A percentile compares a stretch with the other conserved stretches of the same genome.
phyloP scores from a whole-genome alignment of 441 rosid genomes.

The Dalechampia spathulata region DNA sequence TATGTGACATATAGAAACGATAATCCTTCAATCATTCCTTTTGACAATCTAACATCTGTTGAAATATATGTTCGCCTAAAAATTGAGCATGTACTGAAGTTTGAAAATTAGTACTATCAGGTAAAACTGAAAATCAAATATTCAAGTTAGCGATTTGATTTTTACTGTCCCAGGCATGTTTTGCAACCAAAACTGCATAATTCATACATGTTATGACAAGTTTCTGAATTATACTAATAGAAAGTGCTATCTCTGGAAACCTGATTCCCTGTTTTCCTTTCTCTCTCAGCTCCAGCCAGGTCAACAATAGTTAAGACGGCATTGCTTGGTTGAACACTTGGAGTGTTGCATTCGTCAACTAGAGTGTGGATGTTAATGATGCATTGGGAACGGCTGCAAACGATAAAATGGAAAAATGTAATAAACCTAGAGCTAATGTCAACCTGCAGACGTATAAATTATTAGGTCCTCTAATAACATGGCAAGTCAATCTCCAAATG shows the following conservation, averaged over 20 bases:
- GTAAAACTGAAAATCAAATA: neutral
- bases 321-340: constrained; percentile 27
- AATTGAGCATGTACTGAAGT: too few relatives aligned
- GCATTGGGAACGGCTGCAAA: constrained; percentile 93
- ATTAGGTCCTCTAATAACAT: neutral
- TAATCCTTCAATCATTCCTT: too few relatives aligned
- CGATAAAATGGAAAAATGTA: constrained; percentile 7
- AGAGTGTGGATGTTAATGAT: constrained; percentile 59
- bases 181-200: neutral
- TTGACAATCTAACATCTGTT: too few relatives aligned
- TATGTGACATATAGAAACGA: too few relatives aligned
- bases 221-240: neutral
- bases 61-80: too few relatives aligned
- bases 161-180: neutral
- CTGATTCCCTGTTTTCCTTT: constrained; percentile 89
- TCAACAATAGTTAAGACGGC: constrained; percentile 75
- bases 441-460: neutral
- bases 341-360: constrained; percentile 19
- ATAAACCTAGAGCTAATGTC: neutral
- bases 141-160: neutral
- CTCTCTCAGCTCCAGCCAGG: constrained; percentile 96
- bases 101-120: too few relatives aligned
- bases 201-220: neutral
- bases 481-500: neutral
- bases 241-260: constrained; percentile 20